Base-by-base conservation (phyloP, 2,329 filamentous ascomycete genomes). In the Calonectria naviculata region DNA sequence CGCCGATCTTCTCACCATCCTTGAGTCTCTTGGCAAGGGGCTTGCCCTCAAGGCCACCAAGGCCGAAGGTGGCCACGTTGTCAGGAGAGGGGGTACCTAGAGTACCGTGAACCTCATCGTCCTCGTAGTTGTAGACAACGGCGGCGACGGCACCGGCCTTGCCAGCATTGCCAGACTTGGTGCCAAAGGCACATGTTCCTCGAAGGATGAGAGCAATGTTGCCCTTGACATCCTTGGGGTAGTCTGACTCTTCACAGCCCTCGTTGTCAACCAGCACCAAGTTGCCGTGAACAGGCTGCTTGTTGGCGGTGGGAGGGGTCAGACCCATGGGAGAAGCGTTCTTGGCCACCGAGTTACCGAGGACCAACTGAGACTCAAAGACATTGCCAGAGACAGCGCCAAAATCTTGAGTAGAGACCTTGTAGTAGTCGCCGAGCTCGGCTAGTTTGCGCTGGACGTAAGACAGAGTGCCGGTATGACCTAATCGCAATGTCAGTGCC, bases 41-140 rank as follows among this genome's bases (percentile, higher is more conserved):
- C 68, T 85, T 81, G 6, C 91, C 94, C 34, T 91, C 89, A 15
- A 86, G 84, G 24, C 88, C 86, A 2, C 89, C 89, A 28, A 96
- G 84, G 1, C 92, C 92, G 70, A 95, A 91, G 1, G 91, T 94
- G 0, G 93, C 90, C 6, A 93, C 85, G 75, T 94, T 89, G 63
- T 90, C 77, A 13, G 87, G 84, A 0, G 84, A 84, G 0, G 92
- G 91, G 0, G 84, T 86, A 13, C 92, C 93, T 4, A 97, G 86
- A 1, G 93, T 95, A 46, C 93, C 94, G 62, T 88, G 87, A 1
- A 95, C 83, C 4, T 84, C 81, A 2, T 90, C 93, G 1, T 87
- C 83, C 60, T 90, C 90, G 75, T 92, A 93, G 85, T 96, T 95
- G 84, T 94, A 95, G 61, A 97, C 87, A 17, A 97, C 83, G 1